Evolutionary conservation across 345 rosid species (phyloP).

Genomic region (Hibiscus trionum): DNA sequence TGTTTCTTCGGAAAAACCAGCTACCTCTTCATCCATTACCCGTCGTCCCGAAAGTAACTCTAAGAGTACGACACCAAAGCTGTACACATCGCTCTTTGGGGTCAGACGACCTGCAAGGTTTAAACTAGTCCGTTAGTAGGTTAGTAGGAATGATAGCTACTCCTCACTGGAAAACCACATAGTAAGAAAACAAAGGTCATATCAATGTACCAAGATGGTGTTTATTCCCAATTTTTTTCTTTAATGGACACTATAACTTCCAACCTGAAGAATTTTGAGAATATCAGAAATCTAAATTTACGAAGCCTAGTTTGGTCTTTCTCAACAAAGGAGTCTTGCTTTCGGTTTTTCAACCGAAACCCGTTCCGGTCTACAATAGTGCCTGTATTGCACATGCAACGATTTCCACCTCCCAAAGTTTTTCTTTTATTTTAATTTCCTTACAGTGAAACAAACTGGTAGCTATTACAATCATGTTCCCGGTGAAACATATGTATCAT

Average conservation of each 20-base stretch:
- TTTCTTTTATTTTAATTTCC: neutral
- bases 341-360: neutral
- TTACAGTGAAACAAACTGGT: neutral
- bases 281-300: no score
- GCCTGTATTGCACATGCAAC: neutral
- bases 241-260: neutral
- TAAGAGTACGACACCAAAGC: conserved; percentile 76
- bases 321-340: neutral
- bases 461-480: neutral
- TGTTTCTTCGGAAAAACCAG: conserved; percentile 41
- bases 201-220: neutral
- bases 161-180: neutral
- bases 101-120: conserved; percentile 68
- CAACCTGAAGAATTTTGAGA: neutral
- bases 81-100: conserved; percentile 82
- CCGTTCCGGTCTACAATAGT: neutral
- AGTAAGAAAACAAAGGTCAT: neutral
- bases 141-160: no score
- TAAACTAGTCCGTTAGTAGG: neutral
- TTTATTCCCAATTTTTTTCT: neutral
- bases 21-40: conserved; percentile 52
- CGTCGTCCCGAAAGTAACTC: conserved; percentile 66
- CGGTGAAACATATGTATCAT: neutral
- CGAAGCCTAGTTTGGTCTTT: no score
- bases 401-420: neutral